Conservation (phyloP, 2,329 filamentous ascomycete genomes). For the Colletotrichum spinosum region DNA sequence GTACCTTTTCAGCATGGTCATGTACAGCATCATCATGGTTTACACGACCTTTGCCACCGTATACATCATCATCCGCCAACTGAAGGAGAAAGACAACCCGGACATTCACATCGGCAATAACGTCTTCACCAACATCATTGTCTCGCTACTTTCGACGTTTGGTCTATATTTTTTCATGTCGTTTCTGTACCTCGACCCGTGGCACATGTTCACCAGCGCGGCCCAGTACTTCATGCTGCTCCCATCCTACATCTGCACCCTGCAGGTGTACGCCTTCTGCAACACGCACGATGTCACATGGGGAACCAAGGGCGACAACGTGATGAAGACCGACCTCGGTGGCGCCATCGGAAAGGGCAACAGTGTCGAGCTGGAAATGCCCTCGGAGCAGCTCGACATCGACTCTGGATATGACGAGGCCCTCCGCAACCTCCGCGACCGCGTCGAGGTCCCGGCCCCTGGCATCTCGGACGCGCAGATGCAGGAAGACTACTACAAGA, state of each 20-base stretch:
- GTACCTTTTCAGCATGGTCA: constrained; percentile 87
- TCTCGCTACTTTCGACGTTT: constrained; percentile 88
- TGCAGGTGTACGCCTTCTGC: constrained; percentile 99
- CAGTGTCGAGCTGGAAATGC: constrained; percentile 95
- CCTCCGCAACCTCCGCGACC: constrained; percentile 92
- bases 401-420: constrained; percentile 98
- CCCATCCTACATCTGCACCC: constrained; percentile 93
- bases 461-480: constrained; percentile 79
- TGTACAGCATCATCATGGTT: constrained; percentile 94
- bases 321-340: constrained; percentile 91
- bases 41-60: constrained; percentile 93
- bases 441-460: constrained; percentile 80
- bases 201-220: constrained; percentile 97
- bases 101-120: constrained; percentile 77
- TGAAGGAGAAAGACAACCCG: constrained; percentile 64
- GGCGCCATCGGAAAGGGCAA: constrained; percentile 81
- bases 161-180: constrained; percentile 97
- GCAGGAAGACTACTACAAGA: constrained; percentile 99
- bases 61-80: constrained; percentile 89
- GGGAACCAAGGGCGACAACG: constrained; percentile 99
- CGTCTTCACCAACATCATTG: constrained; percentile 93
- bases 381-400: constrained; percentile 96
- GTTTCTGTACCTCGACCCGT: constrained; percentile 95
- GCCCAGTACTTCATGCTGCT: constrained; percentile 93
- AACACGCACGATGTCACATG: constrained; percentile 99